phyloP scores from a whole-genome alignment of 177 flowering plant genomes.

The Vitis hybrid region DNA sequence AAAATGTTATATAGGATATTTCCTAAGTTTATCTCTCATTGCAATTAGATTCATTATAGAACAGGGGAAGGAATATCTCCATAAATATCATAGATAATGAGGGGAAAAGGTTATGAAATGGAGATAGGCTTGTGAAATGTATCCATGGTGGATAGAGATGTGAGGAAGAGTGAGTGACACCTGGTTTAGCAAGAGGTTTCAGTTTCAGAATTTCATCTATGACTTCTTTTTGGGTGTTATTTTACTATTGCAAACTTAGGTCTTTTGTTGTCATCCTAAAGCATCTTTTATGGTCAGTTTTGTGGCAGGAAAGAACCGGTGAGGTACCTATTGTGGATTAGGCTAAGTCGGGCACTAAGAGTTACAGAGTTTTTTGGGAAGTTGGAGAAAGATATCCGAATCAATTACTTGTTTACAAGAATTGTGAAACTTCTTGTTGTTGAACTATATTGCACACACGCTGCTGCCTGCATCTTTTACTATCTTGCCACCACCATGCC shows the following conservation, averaged over 20 bases:
- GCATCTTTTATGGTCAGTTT: conserved; percentile 33
- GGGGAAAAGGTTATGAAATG: no score
- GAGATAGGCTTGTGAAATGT: no score
- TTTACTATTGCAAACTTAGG: neutral
- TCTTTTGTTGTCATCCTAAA: neutral
- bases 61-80: no score
- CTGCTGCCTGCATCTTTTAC: conserved; percentile 83
- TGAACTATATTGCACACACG: conserved; percentile 75
- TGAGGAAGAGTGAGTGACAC: no score
- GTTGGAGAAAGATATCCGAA: conserved; percentile 68
- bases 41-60: no score
- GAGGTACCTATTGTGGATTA: conserved; percentile 70
- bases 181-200: no score
- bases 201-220: no score
- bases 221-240: neutral
- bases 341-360: conserved; percentile 51
- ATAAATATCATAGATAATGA: no score
- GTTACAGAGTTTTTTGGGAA: conserved; percentile 55
- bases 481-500: conserved; percentile 75
- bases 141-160: no score
- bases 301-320: conserved; percentile 54
- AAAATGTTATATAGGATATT: no score
- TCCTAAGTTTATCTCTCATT: no score
- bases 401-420: conserved; percentile 66
- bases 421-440: conserved; percentile 70